phyloP scores from a whole-genome alignment of 2,329 filamentous ascomycete species.

The Rugonectria rugulosa region DNA sequence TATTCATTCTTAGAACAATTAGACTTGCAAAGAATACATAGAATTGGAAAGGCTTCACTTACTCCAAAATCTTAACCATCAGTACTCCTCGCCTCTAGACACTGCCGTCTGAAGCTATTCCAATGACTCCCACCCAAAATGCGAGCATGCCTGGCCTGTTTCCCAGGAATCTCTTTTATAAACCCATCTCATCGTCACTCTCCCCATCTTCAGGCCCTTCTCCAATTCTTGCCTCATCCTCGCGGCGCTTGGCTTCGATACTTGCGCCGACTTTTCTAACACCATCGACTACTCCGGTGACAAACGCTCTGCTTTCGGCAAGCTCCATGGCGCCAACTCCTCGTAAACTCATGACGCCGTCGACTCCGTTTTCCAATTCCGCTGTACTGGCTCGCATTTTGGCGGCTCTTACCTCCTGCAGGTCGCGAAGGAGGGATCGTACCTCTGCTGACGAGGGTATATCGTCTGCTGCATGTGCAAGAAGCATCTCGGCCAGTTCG shows the following conservation, averaged over 20 bases:
- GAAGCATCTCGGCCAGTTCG: conserved; percentile 85
- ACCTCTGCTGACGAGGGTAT: conserved; percentile 77
- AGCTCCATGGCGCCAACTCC: conserved; percentile 95
- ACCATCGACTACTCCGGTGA: conserved; percentile 86
- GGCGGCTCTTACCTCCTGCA: conserved; percentile 87
- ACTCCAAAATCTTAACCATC: background rate
- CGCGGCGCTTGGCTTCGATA: conserved; percentile 77
- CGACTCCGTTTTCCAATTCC: conserved; percentile 73
- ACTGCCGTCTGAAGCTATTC: background rate
- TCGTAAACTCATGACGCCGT: conserved; percentile 71
- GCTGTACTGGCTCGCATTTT: conserved; percentile 83
- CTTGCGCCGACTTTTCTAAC: conserved; percentile 84
- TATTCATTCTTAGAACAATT: background rate
- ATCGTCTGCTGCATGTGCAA: conserved; percentile 86
- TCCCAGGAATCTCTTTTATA: conserved; percentile 35
- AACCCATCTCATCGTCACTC: conserved; percentile 62
- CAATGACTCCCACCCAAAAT: background rate
- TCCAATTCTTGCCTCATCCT: conserved; percentile 73
- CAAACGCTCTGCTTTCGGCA: conserved; percentile 83
- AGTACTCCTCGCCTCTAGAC: background rate
- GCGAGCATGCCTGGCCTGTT: background rate
- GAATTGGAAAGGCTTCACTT: conserved; percentile 2
- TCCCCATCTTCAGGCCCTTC: conserved; percentile 70
- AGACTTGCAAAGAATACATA: background rate
- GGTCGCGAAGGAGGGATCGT: conserved; percentile 76